Evolutionary conservation across 768 basidiomycete genomes (phyloP).

Genomic region (Chalciporus sphaerocephalus): DNA sequence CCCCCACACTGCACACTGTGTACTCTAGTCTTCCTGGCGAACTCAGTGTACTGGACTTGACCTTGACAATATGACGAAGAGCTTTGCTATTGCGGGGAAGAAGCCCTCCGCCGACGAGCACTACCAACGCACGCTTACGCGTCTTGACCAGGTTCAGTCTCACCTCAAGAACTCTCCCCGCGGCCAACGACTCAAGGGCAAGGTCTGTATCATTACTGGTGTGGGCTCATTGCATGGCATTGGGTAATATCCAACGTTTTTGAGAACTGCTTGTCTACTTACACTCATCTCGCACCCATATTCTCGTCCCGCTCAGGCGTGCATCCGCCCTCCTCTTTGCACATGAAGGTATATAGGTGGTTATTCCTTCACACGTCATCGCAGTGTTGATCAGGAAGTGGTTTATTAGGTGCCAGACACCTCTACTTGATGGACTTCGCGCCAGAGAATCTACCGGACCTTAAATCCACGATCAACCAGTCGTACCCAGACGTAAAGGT

Average conservation of each 20-base stretch:
- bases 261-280: conserved; percentile 8
- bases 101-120: conserved; percentile 42
- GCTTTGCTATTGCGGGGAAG: conserved; percentile 2
- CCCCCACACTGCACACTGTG: too few relatives aligned
- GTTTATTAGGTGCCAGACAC: conserved; percentile 59
- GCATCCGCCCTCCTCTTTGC: conserved; percentile 71
- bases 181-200: conserved; percentile 57
- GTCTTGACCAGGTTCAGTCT: conserved; percentile 62
- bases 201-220: conserved; percentile 86
- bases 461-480: conserved; percentile 63
- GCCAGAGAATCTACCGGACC: conserved; percentile 59
- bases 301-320: conserved; percentile 43
- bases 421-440: conserved; percentile 76
- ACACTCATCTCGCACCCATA: conserved; percentile 5
- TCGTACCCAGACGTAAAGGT: conserved; percentile 81
- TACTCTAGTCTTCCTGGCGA: too few relatives aligned
- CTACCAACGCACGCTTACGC: conserved; percentile 55
- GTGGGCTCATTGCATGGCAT: conserved; percentile 85
- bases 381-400: conserved; percentile 4
- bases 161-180: conserved; percentile 58
- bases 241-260: conserved; percentile 48
- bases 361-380: not conserved
- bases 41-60: not conserved
- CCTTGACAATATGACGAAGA: conserved; percentile 18
- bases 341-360: conserved; percentile 61